These are phyloP conservation scores for Ustilago trichophora DNA, from an alignment of 1,284 basidiomycete genomes.

Conservation along the genomic window DNA sequence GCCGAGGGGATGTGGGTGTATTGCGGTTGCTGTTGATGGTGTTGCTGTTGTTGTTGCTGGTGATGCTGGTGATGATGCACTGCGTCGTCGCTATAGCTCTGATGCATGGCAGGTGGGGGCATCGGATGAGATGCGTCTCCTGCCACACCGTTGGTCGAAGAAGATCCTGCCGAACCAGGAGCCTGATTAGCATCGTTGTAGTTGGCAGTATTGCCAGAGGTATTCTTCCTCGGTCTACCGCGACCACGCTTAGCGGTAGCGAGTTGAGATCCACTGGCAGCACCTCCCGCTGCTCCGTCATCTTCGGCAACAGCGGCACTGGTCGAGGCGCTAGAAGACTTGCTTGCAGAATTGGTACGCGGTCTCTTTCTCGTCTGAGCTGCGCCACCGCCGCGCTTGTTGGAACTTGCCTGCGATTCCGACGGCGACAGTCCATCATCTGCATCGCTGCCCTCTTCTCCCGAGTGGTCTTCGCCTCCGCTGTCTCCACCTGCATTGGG, in stretches of 20 bases:
- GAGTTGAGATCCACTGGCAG: constrained; percentile 9
- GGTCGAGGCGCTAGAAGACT: constrained; percentile 24
- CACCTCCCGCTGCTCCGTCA: constrained; percentile 8
- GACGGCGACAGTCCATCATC: constrained; percentile 26
- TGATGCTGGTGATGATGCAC: constrained; percentile 31
- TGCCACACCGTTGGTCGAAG: neutral
- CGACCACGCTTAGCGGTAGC: constrained; percentile 42
- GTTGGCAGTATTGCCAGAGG: constrained; percentile 2
- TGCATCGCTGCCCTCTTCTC: constrained; percentile 18
- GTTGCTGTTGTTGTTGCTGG: constrained; percentile 25
- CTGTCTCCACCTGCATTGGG: constrained; percentile 16
- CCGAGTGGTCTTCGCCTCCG: constrained; percentile 19
- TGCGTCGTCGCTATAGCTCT: constrained; percentile 36
- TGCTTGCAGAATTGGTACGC: constrained; percentile 30
- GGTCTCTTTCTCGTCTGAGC: constrained; percentile 28
- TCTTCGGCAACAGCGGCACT: constrained; percentile 12
- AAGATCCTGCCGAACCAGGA: constrained; percentile 4
- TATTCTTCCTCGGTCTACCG: constrained; percentile 40
- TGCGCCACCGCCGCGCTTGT: constrained; percentile 23
- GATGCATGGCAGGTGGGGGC: constrained; percentile 33
- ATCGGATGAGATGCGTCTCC: constrained; percentile 12
- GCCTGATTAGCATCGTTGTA: neutral
- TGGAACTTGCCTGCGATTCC: constrained; percentile 32
- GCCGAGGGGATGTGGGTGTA: constrained; percentile 33
- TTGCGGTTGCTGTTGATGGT: constrained; percentile 22